Evolutionary conservation across 148 eudicot genomes (phyloP).

Genomic region (Silene latifolia): DNA sequence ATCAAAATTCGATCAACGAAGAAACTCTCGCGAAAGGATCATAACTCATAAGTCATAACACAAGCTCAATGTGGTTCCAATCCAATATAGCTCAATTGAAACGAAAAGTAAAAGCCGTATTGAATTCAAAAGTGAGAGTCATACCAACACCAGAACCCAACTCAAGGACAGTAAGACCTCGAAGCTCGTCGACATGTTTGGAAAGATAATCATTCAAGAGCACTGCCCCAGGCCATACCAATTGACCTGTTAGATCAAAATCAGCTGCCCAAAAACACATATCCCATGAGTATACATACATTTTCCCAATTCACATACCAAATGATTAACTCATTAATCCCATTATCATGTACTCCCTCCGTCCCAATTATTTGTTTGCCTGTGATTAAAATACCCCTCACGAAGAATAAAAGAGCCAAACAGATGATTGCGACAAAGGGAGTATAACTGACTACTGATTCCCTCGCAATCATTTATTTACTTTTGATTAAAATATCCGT

Average conservation of each 20-base stretch:
- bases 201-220: conserved; percentile 73
- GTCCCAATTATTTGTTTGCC: too few species aligned
- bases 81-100: background rate
- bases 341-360: background rate
- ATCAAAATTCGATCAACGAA: too few species aligned
- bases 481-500: too few species aligned
- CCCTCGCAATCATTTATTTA: too few species aligned
- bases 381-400: too few species aligned
- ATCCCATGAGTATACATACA: conserved; percentile 7
- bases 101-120: background rate
- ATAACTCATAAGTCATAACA: background rate
- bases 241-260: conserved; percentile 95
- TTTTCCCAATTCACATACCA: background rate
- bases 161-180: conserved; percentile 71
- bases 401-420: too few species aligned
- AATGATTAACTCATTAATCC: background rate
- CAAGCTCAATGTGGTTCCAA: background rate
- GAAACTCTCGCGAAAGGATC: too few species aligned
- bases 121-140: background rate
- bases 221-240: conserved; percentile 97
- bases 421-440: too few species aligned
- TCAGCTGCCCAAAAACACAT: conserved; percentile 60
- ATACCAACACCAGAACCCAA: conserved; percentile 97
- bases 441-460: too few species aligned
- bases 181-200: conserved; percentile 61